Percentiles rank a stretch among this genome's conserved stretches.
Evolutionary conservation across 495 filamentous ascomycete genomes (phyloP).

Genomic region (Chaetomium fimeti): DNA sequence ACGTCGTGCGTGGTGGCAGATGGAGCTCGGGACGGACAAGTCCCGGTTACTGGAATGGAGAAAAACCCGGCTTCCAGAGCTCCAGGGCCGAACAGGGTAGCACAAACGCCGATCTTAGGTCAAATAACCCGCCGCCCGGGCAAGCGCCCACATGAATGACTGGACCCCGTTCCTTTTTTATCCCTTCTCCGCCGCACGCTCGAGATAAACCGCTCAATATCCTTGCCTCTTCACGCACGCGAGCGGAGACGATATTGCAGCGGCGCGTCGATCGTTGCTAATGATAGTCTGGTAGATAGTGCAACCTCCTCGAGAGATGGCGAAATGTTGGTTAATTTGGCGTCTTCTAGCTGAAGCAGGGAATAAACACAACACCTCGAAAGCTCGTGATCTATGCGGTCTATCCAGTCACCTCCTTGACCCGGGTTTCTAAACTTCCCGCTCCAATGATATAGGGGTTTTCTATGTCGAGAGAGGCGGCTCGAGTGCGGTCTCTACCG

Average conservation of each 20-base stretch:
- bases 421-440: not conserved
- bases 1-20: not conserved
- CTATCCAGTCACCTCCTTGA: not conserved
- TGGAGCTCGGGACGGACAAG: not conserved
- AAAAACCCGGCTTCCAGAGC: not conserved
- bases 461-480: not conserved
- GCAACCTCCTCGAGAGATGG: not conserved
- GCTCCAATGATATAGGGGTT: not conserved
- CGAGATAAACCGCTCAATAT: not conserved
- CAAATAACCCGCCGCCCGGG: not conserved
- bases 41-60: not conserved
- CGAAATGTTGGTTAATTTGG: not conserved
- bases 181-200: not conserved
- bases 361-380: not conserved
- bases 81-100: not conserved
- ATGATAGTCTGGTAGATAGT: not conserved
- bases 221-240: not conserved
- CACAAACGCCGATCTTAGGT: not conserved
- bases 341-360: not conserved
- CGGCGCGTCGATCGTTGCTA: not conserved
- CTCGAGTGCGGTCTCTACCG: not conserved
- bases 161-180: not conserved
- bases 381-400: not conserved
- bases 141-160: not conserved
- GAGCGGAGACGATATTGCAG: not conserved